These are phyloP conservation scores for Phialemoniopsis sp. DNA, from an alignment of 2,329 filamentous ascomycete genomes.

Conservation along the genomic window DNA sequence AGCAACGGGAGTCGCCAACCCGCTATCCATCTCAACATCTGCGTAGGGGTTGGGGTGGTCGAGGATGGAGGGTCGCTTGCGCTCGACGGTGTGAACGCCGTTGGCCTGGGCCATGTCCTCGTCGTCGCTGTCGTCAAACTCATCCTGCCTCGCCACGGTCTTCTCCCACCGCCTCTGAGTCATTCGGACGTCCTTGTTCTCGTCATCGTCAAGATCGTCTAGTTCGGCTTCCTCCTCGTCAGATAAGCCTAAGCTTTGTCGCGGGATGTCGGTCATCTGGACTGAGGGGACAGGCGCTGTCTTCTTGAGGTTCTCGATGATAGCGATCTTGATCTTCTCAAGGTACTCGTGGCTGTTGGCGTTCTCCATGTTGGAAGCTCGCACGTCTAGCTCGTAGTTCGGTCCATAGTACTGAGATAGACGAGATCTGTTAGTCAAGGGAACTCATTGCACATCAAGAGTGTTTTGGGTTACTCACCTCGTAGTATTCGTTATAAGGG, in stretches of 20 bases:
- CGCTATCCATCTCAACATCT: conserved; percentile 30
- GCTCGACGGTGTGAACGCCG: conserved; percentile 52
- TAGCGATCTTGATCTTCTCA: conserved; percentile 73
- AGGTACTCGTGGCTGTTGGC: conserved; percentile 81
- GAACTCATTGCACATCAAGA: too few relatives aligned
- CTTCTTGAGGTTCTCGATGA: conserved; percentile 83
- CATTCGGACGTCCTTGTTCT: conserved; percentile 77
- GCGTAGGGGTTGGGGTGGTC: conserved; percentile 43
- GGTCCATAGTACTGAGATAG: conserved; percentile 78
- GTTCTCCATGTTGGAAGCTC: conserved; percentile 85
- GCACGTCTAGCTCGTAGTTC: conserved; percentile 86
- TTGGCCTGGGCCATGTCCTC: conserved; percentile 74
- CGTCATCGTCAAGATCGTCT: conserved; percentile 74
- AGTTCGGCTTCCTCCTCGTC: conserved; percentile 64
- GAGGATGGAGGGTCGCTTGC: conserved; percentile 44
- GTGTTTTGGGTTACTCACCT: conserved; percentile 35
- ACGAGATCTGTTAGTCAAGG: conserved; percentile 34
- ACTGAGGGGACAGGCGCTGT: conserved; percentile 85
- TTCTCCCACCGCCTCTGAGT: conserved; percentile 83
- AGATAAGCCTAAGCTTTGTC: conserved; percentile 58
- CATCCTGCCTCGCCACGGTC: conserved; percentile 69
- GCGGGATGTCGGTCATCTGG: conserved; percentile 76
- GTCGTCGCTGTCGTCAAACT: conserved; percentile 85
- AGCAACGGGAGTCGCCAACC: conserved; percentile 5
- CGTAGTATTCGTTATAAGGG: conserved; percentile 95